These are phyloP conservation scores for Citrus medica DNA, from an alignment of 345 rosid genomes.

Conservation along the genomic window DNA sequence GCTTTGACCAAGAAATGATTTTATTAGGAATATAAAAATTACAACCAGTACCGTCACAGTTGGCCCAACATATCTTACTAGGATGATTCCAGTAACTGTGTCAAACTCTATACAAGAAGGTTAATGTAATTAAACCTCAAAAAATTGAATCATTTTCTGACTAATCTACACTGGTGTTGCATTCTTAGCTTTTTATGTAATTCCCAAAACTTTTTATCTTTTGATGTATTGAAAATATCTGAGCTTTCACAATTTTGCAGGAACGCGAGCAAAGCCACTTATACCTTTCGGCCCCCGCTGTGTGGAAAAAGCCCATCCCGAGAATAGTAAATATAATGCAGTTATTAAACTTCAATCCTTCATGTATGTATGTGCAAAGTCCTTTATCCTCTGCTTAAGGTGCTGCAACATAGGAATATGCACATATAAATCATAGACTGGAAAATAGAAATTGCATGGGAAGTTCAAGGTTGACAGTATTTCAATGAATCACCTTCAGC, in stretches of 20 bases:
- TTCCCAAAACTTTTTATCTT: neutral
- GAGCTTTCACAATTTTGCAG: neutral
- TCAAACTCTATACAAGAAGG: constrained; percentile 4
- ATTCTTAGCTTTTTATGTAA: neutral
- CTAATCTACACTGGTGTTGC: neutral
- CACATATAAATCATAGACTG: neutral
- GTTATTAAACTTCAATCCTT: constrained; percentile 33
- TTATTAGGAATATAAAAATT: neutral
- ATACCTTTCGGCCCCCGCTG: neutral
- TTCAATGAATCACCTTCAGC: constrained; percentile 45
- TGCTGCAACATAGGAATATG: constrained; percentile 44
- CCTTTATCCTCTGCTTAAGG: constrained; percentile 72
- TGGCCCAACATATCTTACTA: constrained; percentile 6
- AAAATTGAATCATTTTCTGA: neutral
- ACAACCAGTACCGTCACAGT: neutral
- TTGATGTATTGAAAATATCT: neutral
- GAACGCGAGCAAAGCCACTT: neutral
- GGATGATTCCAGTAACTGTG: neutral
- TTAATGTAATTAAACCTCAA: neutral
- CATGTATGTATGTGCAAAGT: constrained; percentile 42
- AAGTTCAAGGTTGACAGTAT: neutral
- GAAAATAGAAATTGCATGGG: neutral
- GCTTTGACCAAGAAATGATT: neutral
- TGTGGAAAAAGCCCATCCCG: neutral
- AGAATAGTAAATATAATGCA: neutral